Evolutionary conservation across 495 filamentous ascomycete genomes (phyloP).

Genomic region (Usnea hakonensis): DNA sequence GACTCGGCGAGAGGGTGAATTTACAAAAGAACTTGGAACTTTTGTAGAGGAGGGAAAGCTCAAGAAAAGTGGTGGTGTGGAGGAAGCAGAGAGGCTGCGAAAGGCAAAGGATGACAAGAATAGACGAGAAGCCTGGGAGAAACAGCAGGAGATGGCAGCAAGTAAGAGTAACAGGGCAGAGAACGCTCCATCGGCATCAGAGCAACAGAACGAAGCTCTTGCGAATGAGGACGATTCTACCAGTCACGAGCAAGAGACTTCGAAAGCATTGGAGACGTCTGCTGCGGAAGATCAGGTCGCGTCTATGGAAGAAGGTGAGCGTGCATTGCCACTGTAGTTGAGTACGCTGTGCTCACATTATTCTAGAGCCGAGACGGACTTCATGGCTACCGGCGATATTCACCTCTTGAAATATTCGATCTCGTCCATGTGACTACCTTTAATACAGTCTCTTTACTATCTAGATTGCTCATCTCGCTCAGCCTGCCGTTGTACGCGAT

Average conservation of each 20-base stretch:
- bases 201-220: slow-evolving; percentile 24
- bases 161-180: slow-evolving; percentile 21
- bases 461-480: background rate
- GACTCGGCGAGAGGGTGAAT: slow-evolving; percentile 62
- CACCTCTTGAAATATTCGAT: slow-evolving; percentile 16
- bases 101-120: slow-evolving; percentile 82
- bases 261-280: slow-evolving; percentile 24
- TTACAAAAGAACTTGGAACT: slow-evolving; percentile 76
- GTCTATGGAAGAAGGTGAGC: slow-evolving; percentile 13
- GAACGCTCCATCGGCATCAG: slow-evolving; percentile 15
- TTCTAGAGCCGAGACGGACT: slow-evolving; percentile 18
- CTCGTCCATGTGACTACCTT: background rate
- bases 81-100: slow-evolving; percentile 82
- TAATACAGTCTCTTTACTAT: background rate
- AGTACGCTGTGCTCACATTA: background rate
- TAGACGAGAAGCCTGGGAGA: slow-evolving; percentile 76
- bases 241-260: slow-evolving; percentile 1
- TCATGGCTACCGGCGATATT: slow-evolving; percentile 33
- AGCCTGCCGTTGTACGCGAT: slow-evolving; percentile 11
- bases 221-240: slow-evolving; percentile 25
- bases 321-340: background rate
- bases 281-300: slow-evolving; percentile 16
- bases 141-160: slow-evolving; percentile 46
- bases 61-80: slow-evolving; percentile 91
- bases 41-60: slow-evolving; percentile 90